These are phyloP conservation scores for Plasmodium gonderi DNA, from an alignment of 169 alveolate species.

Conservation along the genomic window DNA sequence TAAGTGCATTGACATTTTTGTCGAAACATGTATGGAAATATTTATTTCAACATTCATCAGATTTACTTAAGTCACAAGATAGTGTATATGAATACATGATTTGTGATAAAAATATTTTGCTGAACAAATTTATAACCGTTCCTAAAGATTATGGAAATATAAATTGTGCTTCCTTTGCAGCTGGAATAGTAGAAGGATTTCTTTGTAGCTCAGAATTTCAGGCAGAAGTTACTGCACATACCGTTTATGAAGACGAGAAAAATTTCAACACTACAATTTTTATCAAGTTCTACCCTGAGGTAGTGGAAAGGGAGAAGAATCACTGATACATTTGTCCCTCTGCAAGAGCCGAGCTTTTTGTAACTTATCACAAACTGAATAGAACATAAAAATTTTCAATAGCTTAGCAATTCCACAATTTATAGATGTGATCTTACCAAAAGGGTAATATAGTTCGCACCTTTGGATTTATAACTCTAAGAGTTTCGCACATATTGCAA, in stretches of 20 bases:
- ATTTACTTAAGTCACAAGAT: slow-evolving; percentile 86
- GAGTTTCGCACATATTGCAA: no score
- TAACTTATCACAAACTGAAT: no score
- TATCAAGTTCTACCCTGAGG: slow-evolving; percentile 84
- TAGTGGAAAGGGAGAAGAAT: slow-evolving; percentile 73
- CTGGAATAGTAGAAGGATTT: slow-evolving; percentile 87
- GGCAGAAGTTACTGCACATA: slow-evolving; percentile 88
- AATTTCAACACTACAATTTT: slow-evolving; percentile 81
- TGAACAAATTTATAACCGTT: slow-evolving; percentile 81
- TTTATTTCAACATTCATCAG: slow-evolving; percentile 86
- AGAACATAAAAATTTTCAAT: no score
- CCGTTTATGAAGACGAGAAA: slow-evolving; percentile 80
- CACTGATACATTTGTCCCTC: no score
- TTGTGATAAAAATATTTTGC: slow-evolving; percentile 81
- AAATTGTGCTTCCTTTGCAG: slow-evolving; percentile 88
- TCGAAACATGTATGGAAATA: slow-evolving; percentile 84
- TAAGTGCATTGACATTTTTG: slow-evolving; percentile 81
- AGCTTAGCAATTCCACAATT: no score
- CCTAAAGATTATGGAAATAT: slow-evolving; percentile 86
- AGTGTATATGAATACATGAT: slow-evolving; percentile 86
- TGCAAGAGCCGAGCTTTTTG: no score
- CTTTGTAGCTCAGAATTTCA: slow-evolving; percentile 88
- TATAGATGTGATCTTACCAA: no score
- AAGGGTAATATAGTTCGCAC: no score
- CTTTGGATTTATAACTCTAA: no score